phyloP scores from a whole-genome alignment of 2,329 filamentous ascomycete species.

The Diaporthe sp. region DNA sequence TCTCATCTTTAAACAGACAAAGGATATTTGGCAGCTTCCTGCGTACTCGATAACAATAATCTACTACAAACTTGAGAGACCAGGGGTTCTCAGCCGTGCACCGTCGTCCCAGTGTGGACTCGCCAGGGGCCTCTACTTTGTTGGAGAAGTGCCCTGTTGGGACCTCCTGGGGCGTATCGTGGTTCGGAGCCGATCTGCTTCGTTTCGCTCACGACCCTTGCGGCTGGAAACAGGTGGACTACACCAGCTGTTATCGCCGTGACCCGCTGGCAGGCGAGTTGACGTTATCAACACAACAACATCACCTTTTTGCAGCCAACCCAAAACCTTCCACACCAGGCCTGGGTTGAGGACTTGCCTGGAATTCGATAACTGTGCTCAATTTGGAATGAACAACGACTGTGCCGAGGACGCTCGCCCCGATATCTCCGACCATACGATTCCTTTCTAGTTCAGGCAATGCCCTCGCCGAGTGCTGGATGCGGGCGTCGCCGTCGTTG shows the following conservation, averaged over 20 bases:
- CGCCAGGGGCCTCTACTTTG: not conserved
- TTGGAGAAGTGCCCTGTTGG: conserved; percentile 29
- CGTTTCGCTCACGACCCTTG: conserved; percentile 23
- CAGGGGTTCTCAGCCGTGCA: not conserved
- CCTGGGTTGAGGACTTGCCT: not conserved
- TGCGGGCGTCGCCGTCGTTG: conserved; percentile 18
- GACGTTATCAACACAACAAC: not conserved
- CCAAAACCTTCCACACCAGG: not conserved
- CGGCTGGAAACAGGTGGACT: conserved; percentile 24
- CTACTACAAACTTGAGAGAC: not conserved
- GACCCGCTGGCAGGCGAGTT: conserved; percentile 4
- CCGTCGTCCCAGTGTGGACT: conserved; percentile 4
- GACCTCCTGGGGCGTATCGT: conserved; percentile 16
- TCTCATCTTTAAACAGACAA: not conserved
- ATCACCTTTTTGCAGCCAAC: not conserved
- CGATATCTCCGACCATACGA: not conserved
- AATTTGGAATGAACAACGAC: not conserved
- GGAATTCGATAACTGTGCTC: not conserved
- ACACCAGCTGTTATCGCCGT: not conserved
- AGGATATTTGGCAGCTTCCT: not conserved
- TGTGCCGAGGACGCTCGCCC: not conserved
- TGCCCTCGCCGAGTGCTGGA: not conserved
- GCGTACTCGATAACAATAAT: not conserved
- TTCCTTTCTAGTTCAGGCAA: not conserved
- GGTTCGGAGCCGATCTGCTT: conserved; percentile 31